Percentiles rank a stretch among this genome's conserved stretches.
These are phyloP conservation scores for Smittium mucronatum DNA, from an alignment of 371 early-diverging fungal species.

Conservation along the genomic window DNA sequence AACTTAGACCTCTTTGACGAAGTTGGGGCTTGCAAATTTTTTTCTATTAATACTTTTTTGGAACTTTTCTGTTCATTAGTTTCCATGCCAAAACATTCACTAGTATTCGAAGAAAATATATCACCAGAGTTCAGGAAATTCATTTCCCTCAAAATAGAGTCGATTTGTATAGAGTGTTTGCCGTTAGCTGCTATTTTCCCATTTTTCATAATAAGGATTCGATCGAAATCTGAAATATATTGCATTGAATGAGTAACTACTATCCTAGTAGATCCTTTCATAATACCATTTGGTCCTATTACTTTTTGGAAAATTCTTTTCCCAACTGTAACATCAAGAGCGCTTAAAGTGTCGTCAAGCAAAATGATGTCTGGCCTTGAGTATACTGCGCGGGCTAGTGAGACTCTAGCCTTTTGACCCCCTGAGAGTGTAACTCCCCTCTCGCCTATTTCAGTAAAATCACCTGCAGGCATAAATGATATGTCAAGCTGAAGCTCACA, in stretches of 20 bases:
- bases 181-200: not conserved
- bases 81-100: not conserved
- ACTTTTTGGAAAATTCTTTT: not conserved
- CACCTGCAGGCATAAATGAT: constrained; percentile 43
- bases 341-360: constrained; percentile 53
- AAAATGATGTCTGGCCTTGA: constrained; percentile 44
- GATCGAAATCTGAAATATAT: not conserved
- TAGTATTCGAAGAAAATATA: not conserved
- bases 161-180: not conserved
- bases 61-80: not conserved
- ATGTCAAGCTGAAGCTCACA: constrained; percentile 44
- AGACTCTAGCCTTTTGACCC: constrained; percentile 41
- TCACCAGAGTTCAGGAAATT: not conserved
- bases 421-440: constrained; percentile 41
- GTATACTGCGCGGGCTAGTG: constrained; percentile 43
- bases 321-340: constrained; percentile 43
- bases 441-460: constrained; percentile 40
- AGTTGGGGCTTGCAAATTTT: not conserved
- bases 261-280: not conserved
- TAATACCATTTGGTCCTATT: not conserved
- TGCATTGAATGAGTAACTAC: constrained; percentile 4
- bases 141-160: not conserved
- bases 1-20: not conserved
- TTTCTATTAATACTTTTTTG: not conserved
- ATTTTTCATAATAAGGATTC: not conserved